These are phyloP conservation scores for Colletotrichum godetiae DNA, from an alignment of 2,329 filamentous ascomycete species.

Conservation along the genomic window DNA sequence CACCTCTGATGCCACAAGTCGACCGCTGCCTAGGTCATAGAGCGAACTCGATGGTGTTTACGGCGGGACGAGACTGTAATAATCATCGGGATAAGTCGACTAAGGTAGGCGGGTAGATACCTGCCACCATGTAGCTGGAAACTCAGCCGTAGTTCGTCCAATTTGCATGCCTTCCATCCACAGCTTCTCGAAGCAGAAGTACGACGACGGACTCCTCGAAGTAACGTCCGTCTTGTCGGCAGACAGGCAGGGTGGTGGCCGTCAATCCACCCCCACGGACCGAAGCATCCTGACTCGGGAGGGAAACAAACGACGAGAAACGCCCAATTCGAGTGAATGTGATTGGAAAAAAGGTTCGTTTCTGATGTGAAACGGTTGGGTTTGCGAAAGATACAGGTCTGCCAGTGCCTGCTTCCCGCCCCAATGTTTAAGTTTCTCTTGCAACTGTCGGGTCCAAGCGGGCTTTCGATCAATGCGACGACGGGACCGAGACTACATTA, in stretches of 20 bases:
- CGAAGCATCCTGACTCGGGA: slow-evolving; percentile 5
- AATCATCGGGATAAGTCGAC: too few species aligned
- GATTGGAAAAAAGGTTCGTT: background rate
- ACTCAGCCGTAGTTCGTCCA: slow-evolving; percentile 7
- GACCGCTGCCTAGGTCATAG: too few species aligned
- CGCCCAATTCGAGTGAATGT: background rate
- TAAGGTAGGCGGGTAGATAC: background rate
- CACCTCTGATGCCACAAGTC: too few species aligned
- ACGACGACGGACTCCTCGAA: background rate
- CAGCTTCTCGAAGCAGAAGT: background rate
- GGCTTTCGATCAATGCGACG: slow-evolving; percentile 13
- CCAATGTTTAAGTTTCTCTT: slow-evolving; percentile 1
- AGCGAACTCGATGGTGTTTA: too few species aligned
- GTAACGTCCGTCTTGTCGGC: background rate
- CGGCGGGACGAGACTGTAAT: too few species aligned
- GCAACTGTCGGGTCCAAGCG: slow-evolving; percentile 21
- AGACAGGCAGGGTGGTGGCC: background rate
- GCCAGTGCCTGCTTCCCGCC: background rate
- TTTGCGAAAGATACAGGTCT: background rate
- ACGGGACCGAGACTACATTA: background rate
- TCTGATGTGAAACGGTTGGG: slow-evolving; percentile 28
- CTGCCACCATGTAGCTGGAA: background rate
- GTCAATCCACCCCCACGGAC: background rate
- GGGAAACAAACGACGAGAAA: background rate
- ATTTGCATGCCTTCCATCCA: background rate